Percentiles rank a stretch among this genome's conserved stretches.
Conservation (phyloP, 2,329 filamentous ascomycete genomes). For the Thelonectria rubi region DNA sequence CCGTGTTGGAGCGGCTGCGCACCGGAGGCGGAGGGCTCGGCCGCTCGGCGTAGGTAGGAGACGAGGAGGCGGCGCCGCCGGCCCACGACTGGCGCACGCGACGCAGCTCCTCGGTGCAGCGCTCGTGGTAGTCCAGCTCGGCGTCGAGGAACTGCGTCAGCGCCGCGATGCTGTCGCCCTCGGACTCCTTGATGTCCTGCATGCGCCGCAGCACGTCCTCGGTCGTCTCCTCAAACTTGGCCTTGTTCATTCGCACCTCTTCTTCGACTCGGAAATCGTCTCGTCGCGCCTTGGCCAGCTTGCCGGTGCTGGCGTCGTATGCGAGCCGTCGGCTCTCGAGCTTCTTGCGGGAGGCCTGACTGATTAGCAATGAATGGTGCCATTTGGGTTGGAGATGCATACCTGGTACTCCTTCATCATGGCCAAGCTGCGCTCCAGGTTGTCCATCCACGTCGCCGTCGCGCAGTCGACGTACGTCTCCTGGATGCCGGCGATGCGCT, state of each 20-base stretch:
- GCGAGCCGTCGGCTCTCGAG: constrained; percentile 88
- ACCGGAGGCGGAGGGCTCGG: background rate
- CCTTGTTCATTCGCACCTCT: constrained; percentile 87
- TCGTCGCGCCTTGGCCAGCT: constrained; percentile 92
- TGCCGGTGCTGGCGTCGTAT: constrained; percentile 88
- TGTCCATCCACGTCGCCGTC: constrained; percentile 87
- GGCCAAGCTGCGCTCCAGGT: constrained; percentile 85
- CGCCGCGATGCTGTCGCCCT: constrained; percentile 83
- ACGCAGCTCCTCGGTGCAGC: constrained; percentile 83
- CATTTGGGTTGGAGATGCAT: constrained; percentile 42
- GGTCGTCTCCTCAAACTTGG: constrained; percentile 94
- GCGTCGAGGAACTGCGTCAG: constrained; percentile 85
- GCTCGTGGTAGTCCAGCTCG: constrained; percentile 90
- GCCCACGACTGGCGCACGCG: constrained; percentile 60
- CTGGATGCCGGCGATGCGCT: constrained; percentile 85
- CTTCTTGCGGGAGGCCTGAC: constrained; percentile 82
- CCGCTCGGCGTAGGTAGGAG: constrained; percentile 20
- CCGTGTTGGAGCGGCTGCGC: constrained; percentile 59
- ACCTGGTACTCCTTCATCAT: constrained; percentile 99
- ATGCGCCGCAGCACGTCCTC: constrained; percentile 92
- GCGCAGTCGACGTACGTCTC: constrained; percentile 82
- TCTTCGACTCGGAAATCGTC: constrained; percentile 95
- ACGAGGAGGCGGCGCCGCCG: constrained; percentile 39
- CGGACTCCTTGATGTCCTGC: constrained; percentile 95
- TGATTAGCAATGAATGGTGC: constrained; percentile 25